These are phyloP conservation scores for Tulasnella sp. DNA, from an alignment of 768 basidiomycete genomes.

Conservation along the genomic window DNA sequence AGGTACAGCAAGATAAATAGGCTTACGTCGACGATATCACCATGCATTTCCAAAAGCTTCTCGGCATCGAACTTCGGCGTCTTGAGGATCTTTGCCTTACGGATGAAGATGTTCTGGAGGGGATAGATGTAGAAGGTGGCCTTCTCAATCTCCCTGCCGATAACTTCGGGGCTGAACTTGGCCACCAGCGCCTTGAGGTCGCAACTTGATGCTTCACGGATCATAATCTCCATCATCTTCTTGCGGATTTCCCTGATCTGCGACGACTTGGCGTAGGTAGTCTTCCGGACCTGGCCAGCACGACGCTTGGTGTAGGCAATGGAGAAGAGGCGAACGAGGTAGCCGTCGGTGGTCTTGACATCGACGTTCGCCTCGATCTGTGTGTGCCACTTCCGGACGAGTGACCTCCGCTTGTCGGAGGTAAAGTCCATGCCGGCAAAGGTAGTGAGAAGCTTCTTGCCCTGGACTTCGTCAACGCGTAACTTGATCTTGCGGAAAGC, in stretches of 20 bases:
- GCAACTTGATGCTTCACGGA: slow-evolving; percentile 84
- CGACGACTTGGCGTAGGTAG: slow-evolving; percentile 90
- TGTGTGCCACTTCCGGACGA: slow-evolving; percentile 99
- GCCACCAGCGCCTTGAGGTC: slow-evolving; percentile 97
- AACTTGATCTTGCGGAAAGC: slow-evolving; percentile 99
- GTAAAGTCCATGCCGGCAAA: slow-evolving; percentile 99
- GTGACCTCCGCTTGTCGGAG: slow-evolving; percentile 98
- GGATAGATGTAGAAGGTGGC: slow-evolving; percentile 93
- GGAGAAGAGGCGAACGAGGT: slow-evolving; percentile 96
- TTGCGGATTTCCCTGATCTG: slow-evolving; percentile 96
- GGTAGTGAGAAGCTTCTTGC: slow-evolving; percentile 98
- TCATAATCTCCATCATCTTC: slow-evolving; percentile 99
- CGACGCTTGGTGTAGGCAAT: slow-evolving; percentile 99
- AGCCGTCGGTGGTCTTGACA: slow-evolving; percentile 98
- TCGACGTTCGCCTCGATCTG: slow-evolving; percentile 98
- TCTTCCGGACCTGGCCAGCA: slow-evolving; percentile 94
- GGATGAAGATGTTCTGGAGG: slow-evolving; percentile 95
- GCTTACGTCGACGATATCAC: slow-evolving; percentile 87
- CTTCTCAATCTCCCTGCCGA: slow-evolving; percentile 99
- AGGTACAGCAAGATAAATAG: slow-evolving; percentile 14
- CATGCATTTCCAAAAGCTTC: slow-evolving; percentile 94
- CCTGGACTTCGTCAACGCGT: slow-evolving; percentile 90
- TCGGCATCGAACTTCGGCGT: slow-evolving; percentile 92
- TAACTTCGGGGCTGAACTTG: slow-evolving; percentile 98
- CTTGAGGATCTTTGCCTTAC: slow-evolving; percentile 99